Percentiles rank a stretch among this genome's conserved stretches.
Evolutionary conservation across 768 basidiomycete species (phyloP).

Genomic region (Macrolepiota fuliginosa): DNA sequence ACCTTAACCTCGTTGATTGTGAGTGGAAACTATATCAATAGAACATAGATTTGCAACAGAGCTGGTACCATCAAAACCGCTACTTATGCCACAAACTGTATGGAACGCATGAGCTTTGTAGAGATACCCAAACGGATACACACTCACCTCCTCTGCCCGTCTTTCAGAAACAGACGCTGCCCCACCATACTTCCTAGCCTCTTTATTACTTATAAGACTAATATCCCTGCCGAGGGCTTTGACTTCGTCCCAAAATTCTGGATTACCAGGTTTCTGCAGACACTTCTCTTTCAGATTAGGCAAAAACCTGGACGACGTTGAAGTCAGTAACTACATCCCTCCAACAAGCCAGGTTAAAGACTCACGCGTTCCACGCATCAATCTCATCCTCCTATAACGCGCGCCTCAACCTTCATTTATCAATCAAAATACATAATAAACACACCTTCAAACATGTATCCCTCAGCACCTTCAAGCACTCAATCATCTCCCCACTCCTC

Average conservation of each 20-base stretch:
- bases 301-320: constrained; percentile 49
- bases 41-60: no score
- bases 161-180: constrained; percentile 55
- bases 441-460: constrained; percentile 62
- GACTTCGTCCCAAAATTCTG: constrained; percentile 64
- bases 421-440: neutral
- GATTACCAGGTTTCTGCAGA: constrained; percentile 53
- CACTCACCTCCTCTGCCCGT: constrained; percentile 51
- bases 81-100: neutral
- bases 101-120: neutral
- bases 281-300: constrained; percentile 57
- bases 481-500: constrained; percentile 66
- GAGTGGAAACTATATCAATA: no score
- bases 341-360: constrained; percentile 11
- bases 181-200: constrained; percentile 60
- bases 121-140: neutral
- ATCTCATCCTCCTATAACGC: constrained; percentile 71
- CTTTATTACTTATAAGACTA: constrained; percentile 60
- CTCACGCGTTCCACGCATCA: constrained; percentile 76
- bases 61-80: no score
- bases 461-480: constrained; percentile 70
- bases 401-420: neutral
- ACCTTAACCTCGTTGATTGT: no score
- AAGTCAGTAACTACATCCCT: neutral
- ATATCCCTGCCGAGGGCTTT: constrained; percentile 47